These are phyloP conservation scores for Daucus carota DNA, from an alignment of 129 eudicot genomes.

Conservation along the genomic window DH1_v3.0 NC_030381.2:23238001-23238500, in stretches of 20 bases:
- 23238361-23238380: no score
- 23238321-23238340: no score
- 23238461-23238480: no score
- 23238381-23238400: no score
- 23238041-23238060: not conserved
- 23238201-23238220: not conserved
- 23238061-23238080: not conserved
- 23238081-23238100: not conserved
- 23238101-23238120: not conserved
- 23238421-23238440: no score
- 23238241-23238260: not conserved
- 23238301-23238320: no score
- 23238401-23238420: no score
- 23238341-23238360: no score
- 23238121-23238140: not conserved
- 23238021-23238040: not conserved
- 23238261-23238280: not conserved
- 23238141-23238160: not conserved
- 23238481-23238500: no score
- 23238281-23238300: no score
- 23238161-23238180: not conserved
- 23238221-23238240: not conserved
- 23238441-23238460: no score
- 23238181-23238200: no score
- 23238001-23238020: not conserved